phyloP scores from a whole-genome alignment of 2,329 filamentous ascomycete species.

The Knufia fluminis region DNA sequence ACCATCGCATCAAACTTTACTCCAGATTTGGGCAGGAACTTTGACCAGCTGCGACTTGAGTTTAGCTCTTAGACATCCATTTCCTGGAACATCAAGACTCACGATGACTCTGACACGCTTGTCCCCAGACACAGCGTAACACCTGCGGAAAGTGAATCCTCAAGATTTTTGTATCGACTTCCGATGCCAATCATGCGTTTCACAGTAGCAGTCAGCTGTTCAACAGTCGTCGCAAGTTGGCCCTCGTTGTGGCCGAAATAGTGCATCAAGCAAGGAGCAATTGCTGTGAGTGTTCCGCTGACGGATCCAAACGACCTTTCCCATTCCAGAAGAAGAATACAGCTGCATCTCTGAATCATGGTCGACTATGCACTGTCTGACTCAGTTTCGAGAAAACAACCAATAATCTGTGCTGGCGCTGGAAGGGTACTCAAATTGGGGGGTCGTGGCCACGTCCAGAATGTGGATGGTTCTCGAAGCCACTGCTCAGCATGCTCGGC shows the following conservation, averaged over 20 bases:
- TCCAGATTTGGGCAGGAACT: constrained; percentile 7
- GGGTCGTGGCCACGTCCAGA: not conserved
- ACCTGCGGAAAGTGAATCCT: not conserved
- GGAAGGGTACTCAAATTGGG: not conserved
- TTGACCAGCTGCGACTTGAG: constrained; percentile 11
- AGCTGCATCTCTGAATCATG: constrained; percentile 2
- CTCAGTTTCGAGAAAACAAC: constrained; percentile 4
- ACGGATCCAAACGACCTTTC: not conserved
- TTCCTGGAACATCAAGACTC: not conserved
- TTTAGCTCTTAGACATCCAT: not conserved
- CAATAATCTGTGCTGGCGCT: not conserved
- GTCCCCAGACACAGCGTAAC: constrained; percentile 6
- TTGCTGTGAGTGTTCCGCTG: not conserved
- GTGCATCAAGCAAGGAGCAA: not conserved
- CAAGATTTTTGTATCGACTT: constrained; percentile 9
- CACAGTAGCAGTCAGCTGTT: not conserved
- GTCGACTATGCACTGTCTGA: constrained; percentile 6
- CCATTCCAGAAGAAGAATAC: constrained; percentile 3
- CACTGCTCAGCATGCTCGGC: not conserved
- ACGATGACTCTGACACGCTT: constrained; percentile 3
- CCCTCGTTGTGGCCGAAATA: not conserved
- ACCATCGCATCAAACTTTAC: not conserved
- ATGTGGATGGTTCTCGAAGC: not conserved
- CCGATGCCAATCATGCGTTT: constrained; percentile 7
- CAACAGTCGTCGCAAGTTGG: not conserved